A percentile compares a stretch with the other conserved stretches of the same genome.
These are phyloP conservation scores for Colletotrichum chlorophyti DNA, from an alignment of 2,329 filamentous ascomycete species.

Conservation along the genomic window DNA sequence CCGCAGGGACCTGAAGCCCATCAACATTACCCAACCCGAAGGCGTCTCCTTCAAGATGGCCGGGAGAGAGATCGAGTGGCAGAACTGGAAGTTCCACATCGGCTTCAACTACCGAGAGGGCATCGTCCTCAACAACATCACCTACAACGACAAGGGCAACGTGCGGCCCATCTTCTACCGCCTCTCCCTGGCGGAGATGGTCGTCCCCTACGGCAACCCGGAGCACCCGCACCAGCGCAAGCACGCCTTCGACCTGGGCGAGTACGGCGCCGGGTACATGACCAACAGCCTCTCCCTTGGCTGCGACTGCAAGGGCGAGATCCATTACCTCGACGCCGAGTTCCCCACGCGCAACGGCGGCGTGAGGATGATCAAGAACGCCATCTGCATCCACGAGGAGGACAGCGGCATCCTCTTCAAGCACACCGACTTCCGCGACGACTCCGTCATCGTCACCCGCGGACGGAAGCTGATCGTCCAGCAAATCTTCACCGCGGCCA, in stretches of 20 bases:
- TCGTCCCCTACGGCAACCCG: conserved; percentile 86
- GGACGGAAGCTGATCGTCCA: conserved; percentile 86
- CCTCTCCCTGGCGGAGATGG: conserved; percentile 90
- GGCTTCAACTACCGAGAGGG: conserved; percentile 96
- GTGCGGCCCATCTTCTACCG: conserved; percentile 86
- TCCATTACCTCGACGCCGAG: conserved; percentile 89
- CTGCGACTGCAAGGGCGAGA: conserved; percentile 88
- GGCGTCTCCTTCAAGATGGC: conserved; percentile 85
- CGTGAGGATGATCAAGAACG: conserved; percentile 87
- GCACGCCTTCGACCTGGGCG: conserved; percentile 81
- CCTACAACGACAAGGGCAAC: conserved; percentile 83
- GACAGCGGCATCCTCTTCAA: conserved; percentile 93
- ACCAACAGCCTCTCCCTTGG: conserved; percentile 78
- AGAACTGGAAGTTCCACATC: conserved; percentile 92
- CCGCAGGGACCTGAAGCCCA: conserved; percentile 80
- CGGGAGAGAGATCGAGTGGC: conserved; percentile 81
- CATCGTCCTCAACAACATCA: conserved; percentile 88
- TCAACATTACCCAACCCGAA: conserved; percentile 87
- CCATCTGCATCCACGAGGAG: conserved; percentile 94
- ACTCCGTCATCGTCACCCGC: conserved; percentile 84
- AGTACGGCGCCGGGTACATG: conserved; percentile 85
- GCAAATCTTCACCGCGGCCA: conserved; percentile 93
- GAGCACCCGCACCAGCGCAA: conserved; percentile 83
- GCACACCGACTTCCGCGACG: conserved; percentile 91
- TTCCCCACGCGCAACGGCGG: conserved; percentile 81